Base-by-base conservation (phyloP, 2,329 filamentous ascomycete species). In the Colletotrichum orbiculare region DNA sequence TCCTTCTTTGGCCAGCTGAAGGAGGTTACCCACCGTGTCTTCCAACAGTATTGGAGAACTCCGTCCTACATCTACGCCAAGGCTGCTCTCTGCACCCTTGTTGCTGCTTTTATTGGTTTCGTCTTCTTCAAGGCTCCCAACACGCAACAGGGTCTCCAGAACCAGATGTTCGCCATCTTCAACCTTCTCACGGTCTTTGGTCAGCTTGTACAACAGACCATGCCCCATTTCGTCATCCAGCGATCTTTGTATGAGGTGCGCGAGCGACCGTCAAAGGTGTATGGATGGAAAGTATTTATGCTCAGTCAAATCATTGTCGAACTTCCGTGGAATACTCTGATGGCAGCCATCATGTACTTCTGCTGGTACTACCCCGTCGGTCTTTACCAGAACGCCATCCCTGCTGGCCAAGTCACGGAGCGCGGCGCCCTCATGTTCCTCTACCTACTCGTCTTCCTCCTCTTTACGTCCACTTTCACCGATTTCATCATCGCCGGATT, bases 61-160 rank as follows among this genome's bases (percentile, higher is more conserved):
- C 94, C 94, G 0, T 86, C 89, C 6, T 97, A 97, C 81, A 94
- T 97, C 76, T 96, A 95, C 81, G 90, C 91, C 72, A 97, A 97
- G 82, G 75, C 84, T 0, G 81, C 84, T 2, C 88, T 96, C 15
- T 93, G 89, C 73, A 79, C 85, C 33, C 77, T 89, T 13, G 79
- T 86, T 39, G 79, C 89, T 4, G 83, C 96, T 11, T 96, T 95
- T 76, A 92, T 96, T 71, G 93, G 92, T 37, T 93, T 94, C 76
- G 89, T 91, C 57, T 94, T 96, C 78, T 92, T 87, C 83, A 84
- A 87, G 45, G 88, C 91, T 1, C 87, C 88, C 37, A 89, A 89
- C 78, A 89, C 87, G 9, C 85, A 90, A 46, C 91, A 94, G 73
- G 93, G 93, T 57, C 82, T 96, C 11, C 91, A 95, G 77, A 94